A percentile compares a stretch with the other conserved stretches of the same genome.
phyloP scores from a whole-genome alignment of 371 early-diverging fungal genomes.

The Zychaea mexicana region DNA sequence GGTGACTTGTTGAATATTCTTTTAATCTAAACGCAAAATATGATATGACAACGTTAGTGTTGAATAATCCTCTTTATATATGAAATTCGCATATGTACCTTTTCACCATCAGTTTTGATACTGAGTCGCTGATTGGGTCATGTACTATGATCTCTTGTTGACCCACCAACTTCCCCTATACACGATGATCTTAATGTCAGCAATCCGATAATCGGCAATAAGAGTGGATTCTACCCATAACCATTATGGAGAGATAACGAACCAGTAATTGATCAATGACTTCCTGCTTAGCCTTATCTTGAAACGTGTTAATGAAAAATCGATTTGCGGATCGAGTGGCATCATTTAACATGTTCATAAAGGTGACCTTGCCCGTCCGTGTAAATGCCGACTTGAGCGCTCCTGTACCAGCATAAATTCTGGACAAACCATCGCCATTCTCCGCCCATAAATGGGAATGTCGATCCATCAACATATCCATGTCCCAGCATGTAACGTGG shows the following conservation, averaged over 20 bases:
- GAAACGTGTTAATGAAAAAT: constrained; percentile 92
- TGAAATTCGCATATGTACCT: constrained; percentile 26
- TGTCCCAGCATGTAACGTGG: not conserved
- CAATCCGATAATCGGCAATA: not conserved
- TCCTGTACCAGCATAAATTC: constrained; percentile 98
- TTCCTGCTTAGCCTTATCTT: constrained; percentile 89
- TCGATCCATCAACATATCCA: constrained; percentile 3
- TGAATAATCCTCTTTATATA: not conserved
- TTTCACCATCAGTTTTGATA: constrained; percentile 52
- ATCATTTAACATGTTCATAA: constrained; percentile 87
- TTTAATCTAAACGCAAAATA: constrained; percentile 33
- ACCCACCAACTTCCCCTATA: constrained; percentile 60
- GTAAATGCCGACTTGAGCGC: constrained; percentile 95
- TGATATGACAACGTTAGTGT: not conserved
- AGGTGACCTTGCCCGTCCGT: constrained; percentile 85
- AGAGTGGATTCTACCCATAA: not conserved
- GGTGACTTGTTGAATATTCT: constrained; percentile 56
- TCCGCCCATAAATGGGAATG: constrained; percentile 90
- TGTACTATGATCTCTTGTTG: constrained; percentile 57
- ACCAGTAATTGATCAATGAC: constrained; percentile 87
- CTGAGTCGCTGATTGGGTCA: constrained; percentile 66
- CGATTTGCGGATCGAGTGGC: constrained; percentile 91
- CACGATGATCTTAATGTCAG: too few relatives aligned
- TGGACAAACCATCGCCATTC: constrained; percentile 94
- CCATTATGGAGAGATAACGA: constrained; percentile 35